Evolutionary conservation across 140 eudicot genomes (phyloP).

Genomic region (Cichorium intybus): DNA sequence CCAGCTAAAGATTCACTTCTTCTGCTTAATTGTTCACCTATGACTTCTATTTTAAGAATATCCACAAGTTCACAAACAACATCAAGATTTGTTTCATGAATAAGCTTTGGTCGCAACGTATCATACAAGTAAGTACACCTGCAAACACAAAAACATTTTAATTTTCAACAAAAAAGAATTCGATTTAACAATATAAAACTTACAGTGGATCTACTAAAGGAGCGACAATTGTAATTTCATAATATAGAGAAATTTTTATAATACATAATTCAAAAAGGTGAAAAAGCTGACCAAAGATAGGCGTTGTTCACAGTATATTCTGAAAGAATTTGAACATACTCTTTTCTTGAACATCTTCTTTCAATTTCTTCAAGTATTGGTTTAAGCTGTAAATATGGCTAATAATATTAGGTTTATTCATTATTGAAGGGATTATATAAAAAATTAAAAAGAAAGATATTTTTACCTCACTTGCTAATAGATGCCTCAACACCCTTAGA

Average conservation of each 20-base stretch:
- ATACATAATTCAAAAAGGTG: not conserved
- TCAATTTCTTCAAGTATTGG: constrained; percentile 93
- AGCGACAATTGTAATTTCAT: constrained; percentile 39
- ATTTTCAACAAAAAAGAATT: not conserved
- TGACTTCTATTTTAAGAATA: constrained; percentile 91
- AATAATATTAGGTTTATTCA: constrained; percentile 6
- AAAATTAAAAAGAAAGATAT: constrained; percentile 6
- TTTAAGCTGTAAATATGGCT: constrained; percentile 65
- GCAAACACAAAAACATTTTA: constrained; percentile 16
- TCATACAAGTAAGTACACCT: constrained; percentile 92
- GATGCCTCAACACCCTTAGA: constrained; percentile 98
- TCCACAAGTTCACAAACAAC: constrained; percentile 97
- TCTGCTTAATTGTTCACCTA: constrained; percentile 84
- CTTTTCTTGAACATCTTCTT: constrained; percentile 85
- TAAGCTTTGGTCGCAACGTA: constrained; percentile 82
- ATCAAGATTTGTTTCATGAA: constrained; percentile 91
- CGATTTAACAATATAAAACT: constrained; percentile 19
- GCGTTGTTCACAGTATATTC: constrained; percentile 95
- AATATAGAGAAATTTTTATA: constrained; percentile 2
- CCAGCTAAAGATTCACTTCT: constrained; percentile 90
- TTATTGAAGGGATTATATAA: not conserved
- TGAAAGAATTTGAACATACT: constrained; percentile 77
- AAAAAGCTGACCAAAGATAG: constrained; percentile 68
- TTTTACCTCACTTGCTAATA: constrained; percentile 90
- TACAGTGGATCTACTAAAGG: constrained; percentile 94